Base-by-base conservation (phyloP, 768 basidiomycete genomes). In the Pseudohyphozyma bogoriensis region DNA sequence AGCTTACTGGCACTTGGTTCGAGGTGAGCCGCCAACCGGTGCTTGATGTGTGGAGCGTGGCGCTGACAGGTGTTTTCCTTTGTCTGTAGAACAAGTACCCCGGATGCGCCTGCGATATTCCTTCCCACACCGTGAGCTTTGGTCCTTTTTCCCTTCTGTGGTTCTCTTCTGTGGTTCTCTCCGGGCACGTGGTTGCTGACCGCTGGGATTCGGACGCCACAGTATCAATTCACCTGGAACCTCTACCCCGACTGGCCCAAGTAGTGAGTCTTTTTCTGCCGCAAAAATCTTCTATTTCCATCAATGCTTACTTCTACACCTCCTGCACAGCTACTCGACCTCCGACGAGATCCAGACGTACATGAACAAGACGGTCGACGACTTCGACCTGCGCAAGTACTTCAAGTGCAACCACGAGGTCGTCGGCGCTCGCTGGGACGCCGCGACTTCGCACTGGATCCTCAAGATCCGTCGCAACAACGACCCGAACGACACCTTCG, bases 301-400 rank as follows among this genome's bases (percentile, higher is more conserved):
- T 8, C 16, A 20, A n/a, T n/a, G n/a, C n/a, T n/a, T n/a, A 13
- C 42, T n/a, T 44, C 15, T 8, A 44, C n/a, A 10, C 37, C 37
- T 39, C 37, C 37, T 39, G 13, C n/a, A 13, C 10, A 16, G 42
- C 72, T 83, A 83, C 58, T 77, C 82, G 8, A 74, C 80, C 11
- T 82, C 82, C 4, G 71, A 77, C 9, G 83, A 85, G 69, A 83
- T 85, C 32, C 78, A 73, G 33, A 70, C 73, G 12, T 81, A 84
- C 65, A 69, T 84, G 31, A 73, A 81, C 58, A 71, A 72, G 29
- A 47, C 46, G 28, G 28, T 47, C 22, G 46, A 10, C 11, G 9
- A 9, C 15, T 51, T 51, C 36, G 31, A 37, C 18, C 51, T 51
- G 6, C 18, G 8, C 10, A 32, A 10, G 9, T 51, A 33, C 31